Evolutionary conservation across 306 rosid genomes (phyloP).

Genomic region (Glycyrrhiza uralensis): DNA sequence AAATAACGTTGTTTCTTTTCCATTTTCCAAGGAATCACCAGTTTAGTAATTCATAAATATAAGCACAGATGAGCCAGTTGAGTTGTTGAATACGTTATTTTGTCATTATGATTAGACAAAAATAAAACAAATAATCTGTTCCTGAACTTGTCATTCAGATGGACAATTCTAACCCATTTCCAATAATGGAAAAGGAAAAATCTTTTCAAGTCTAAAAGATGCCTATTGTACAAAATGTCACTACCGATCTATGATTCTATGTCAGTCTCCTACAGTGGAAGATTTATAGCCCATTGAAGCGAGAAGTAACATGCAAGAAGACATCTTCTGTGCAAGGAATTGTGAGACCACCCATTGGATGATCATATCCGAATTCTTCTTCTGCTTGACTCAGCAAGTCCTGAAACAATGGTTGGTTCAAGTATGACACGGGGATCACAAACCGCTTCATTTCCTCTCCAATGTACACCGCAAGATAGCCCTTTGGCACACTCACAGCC

Average conservation of each 20-base stretch:
- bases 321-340: background rate
- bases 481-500: background rate
- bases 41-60: background rate
- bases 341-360: background rate
- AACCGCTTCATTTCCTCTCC: constrained; percentile 13
- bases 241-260: background rate
- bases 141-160: background rate
- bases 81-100: background rate
- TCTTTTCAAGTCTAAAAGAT: background rate
- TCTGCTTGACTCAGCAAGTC: background rate
- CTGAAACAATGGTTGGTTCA: constrained; percentile 16
- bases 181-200: background rate
- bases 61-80: background rate
- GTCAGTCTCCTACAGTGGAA: background rate
- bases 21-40: background rate
- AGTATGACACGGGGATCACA: background rate
- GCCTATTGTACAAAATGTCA: background rate
- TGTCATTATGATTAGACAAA: background rate
- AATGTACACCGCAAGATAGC: background rate
- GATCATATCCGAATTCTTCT: constrained; percentile 3
- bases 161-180: background rate
- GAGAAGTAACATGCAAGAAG: background rate
- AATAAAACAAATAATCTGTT: background rate
- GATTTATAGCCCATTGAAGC: background rate
- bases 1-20: background rate